Percentiles rank a stretch among this genome's conserved stretches.
phyloP scores from a whole-genome alignment of 345 rosid species.

The Dipteronia sinensis region DNA sequence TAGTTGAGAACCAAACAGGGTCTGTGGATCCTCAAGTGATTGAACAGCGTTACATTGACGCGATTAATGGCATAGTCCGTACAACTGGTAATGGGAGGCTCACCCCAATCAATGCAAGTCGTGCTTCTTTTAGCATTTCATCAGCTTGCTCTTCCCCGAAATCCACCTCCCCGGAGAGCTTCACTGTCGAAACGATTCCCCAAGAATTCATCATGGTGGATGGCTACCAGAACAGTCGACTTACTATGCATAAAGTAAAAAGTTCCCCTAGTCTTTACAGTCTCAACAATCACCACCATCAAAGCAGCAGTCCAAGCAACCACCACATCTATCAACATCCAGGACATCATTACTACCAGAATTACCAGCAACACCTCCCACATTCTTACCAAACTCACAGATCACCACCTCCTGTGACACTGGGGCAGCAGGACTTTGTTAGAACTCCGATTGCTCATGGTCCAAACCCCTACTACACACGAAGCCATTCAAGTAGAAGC shows the following conservation, averaged over 20 bases:
- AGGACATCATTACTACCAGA: slow-evolving; percentile 30
- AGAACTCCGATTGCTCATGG: slow-evolving; percentile 28
- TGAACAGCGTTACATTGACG: slow-evolving; percentile 83
- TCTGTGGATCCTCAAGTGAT: slow-evolving; percentile 39
- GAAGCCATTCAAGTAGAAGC: slow-evolving; percentile 25
- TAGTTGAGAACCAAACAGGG: slow-evolving; percentile 39
- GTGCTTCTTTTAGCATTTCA: slow-evolving; percentile 45
- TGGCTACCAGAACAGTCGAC: slow-evolving; percentile 29
- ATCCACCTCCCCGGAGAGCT: slow-evolving; percentile 56
- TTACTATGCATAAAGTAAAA: slow-evolving; percentile 57
- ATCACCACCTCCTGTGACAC: slow-evolving; percentile 1
- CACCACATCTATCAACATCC: slow-evolving; percentile 34
- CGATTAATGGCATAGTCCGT: slow-evolving; percentile 64
- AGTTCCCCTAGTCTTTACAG: slow-evolving; percentile 72
- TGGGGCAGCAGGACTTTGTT: slow-evolving; percentile 25
- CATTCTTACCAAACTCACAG: slow-evolving; percentile 28
- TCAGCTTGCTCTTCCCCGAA: slow-evolving; percentile 72
- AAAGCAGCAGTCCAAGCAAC: slow-evolving; percentile 16
- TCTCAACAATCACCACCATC: slow-evolving; percentile 26
- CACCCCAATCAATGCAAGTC: slow-evolving; percentile 35
- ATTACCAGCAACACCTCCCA: slow-evolving; percentile 33
- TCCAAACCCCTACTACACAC: slow-evolving; percentile 15
- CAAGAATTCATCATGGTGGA: slow-evolving; percentile 29
- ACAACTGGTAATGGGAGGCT: slow-evolving; percentile 24
- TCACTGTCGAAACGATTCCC: slow-evolving; percentile 20